These are phyloP conservation scores for Nigrograna mackinnonii DNA, from an alignment of 2,329 filamentous ascomycete species.

Conservation along the genomic window DNA sequence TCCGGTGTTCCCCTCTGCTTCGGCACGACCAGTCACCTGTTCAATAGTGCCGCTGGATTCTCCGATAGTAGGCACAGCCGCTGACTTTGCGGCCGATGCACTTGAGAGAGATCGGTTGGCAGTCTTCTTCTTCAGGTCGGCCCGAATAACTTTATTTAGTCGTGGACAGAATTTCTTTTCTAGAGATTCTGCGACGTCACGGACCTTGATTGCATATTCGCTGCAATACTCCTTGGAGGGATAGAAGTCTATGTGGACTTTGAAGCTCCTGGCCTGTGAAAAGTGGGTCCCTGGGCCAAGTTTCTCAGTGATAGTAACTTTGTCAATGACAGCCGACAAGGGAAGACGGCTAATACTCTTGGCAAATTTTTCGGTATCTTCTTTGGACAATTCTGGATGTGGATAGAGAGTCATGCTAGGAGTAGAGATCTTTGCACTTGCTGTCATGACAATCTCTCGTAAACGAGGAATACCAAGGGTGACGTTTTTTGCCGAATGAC, in stretches of 20 bases:
- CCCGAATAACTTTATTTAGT: conserved; percentile 71
- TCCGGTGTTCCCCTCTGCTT: conserved; percentile 46
- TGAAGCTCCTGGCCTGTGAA: conserved; percentile 79
- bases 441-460: conserved; percentile 98
- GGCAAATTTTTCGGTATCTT: conserved; percentile 77
- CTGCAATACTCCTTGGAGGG: conserved; percentile 79
- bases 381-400: conserved; percentile 69
- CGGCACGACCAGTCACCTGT: conserved; percentile 52
- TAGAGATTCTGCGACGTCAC: conserved; percentile 79
- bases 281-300: conserved; percentile 72
- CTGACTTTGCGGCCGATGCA: conserved; percentile 53
- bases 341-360: conserved; percentile 90
- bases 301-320: conserved; percentile 77
- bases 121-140: conserved; percentile 79
- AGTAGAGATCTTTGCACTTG: conserved; percentile 84
- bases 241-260: conserved; percentile 82
- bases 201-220: conserved; percentile 80
- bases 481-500: conserved; percentile 97
- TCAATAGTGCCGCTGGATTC: conserved; percentile 60
- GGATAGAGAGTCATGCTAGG: conserved; percentile 86
- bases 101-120: conserved; percentile 59
- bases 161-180: conserved; percentile 77
- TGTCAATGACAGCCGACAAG: conserved; percentile 81
- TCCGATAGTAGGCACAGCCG: conserved; percentile 77
- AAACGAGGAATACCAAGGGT: conserved; percentile 97